A percentile compares a stretch with the other conserved stretches of the same genome.
These are phyloP conservation scores for Actinomucor elegans DNA, from an alignment of 371 early-diverging fungal species.

Conservation along the genomic window DNA sequence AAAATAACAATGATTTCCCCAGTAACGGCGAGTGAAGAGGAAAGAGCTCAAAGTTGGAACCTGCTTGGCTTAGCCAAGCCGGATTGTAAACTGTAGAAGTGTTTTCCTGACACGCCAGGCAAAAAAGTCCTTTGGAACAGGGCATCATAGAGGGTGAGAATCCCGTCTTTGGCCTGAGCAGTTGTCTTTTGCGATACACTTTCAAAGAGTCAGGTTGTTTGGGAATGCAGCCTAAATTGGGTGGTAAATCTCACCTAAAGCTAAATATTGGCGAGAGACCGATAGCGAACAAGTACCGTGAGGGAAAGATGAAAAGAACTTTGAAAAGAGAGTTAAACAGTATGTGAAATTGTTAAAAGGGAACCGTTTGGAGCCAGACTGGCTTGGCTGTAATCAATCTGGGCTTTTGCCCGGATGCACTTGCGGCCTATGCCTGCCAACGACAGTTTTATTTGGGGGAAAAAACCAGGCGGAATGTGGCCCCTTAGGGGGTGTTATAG, in stretches of 20 bases:
- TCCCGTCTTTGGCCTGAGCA: slow-evolving; percentile 41
- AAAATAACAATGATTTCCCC: slow-evolving; percentile 69
- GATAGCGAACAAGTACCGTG: slow-evolving; percentile 79
- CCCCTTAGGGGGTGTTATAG: too few relatives aligned
- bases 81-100: slow-evolving; percentile 47
- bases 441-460: slow-evolving; percentile 42
- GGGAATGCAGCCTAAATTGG: slow-evolving; percentile 64
- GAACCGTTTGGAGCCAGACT: slow-evolving; percentile 25
- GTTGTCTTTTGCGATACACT: slow-evolving; percentile 31
- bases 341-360: slow-evolving; percentile 46
- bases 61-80: slow-evolving; percentile 28
- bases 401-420: slow-evolving; percentile 24
- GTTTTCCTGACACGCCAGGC: slow-evolving; percentile 29
- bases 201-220: slow-evolving; percentile 50
- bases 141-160: slow-evolving; percentile 61
- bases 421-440: slow-evolving; percentile 36
- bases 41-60: slow-evolving; percentile 62
- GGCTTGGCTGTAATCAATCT: slow-evolving; percentile 22
- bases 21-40: slow-evolving; percentile 45
- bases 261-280: slow-evolving; percentile 75
- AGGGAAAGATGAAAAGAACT: slow-evolving; percentile 71
- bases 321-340: slow-evolving; percentile 57
- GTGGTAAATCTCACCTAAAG: slow-evolving; percentile 67
- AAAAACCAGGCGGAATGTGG: too few relatives aligned
- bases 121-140: slow-evolving; percentile 54